These are phyloP conservation scores for Sanghuangporus sanghuang DNA, from an alignment of 1,284 basidiomycete species.

Conservation along the genomic window DNA sequence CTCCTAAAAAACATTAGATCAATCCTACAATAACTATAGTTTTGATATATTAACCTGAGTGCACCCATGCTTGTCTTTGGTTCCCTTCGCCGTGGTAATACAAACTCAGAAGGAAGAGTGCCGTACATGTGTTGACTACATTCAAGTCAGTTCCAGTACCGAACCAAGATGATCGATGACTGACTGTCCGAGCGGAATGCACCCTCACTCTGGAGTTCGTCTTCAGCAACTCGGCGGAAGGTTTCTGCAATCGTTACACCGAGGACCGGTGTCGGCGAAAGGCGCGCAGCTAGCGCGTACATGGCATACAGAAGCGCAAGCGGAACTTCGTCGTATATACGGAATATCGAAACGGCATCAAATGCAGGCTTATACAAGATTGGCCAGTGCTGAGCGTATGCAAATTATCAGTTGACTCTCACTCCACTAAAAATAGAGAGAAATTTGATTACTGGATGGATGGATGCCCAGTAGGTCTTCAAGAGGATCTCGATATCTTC, in stretches of 20 bases:
- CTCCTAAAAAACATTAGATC: slow-evolving; percentile 2
- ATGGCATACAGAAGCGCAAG: slow-evolving; percentile 16
- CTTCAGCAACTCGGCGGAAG: slow-evolving; percentile 13
- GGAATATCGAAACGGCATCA: slow-evolving; percentile 16
- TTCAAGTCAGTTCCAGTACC: neutral
- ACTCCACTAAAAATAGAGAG: neutral
- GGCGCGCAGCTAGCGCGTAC: slow-evolving; percentile 14
- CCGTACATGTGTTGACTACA: slow-evolving; percentile 14
- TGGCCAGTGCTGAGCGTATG: slow-evolving; percentile 16
- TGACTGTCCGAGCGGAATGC: slow-evolving; percentile 15
- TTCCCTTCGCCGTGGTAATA: slow-evolving; percentile 18
- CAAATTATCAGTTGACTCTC: neutral
- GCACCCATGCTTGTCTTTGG: slow-evolving; percentile 19
- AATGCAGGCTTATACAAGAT: slow-evolving; percentile 18
- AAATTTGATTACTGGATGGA: slow-evolving; percentile 15
- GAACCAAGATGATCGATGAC: neutral
- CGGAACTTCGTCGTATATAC: slow-evolving; percentile 15
- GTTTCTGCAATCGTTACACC: slow-evolving; percentile 6
- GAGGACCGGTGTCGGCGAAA: slow-evolving; percentile 9
- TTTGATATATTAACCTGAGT: slow-evolving; percentile 7
- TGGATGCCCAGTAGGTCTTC: slow-evolving; percentile 17
- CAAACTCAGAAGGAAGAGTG: slow-evolving; percentile 16
- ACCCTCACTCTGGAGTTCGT: slow-evolving; percentile 15
- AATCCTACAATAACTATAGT: neutral
- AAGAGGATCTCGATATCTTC: slow-evolving; percentile 15